phyloP scores from a whole-genome alignment of 225 moss, liverwort and hornwort genomes.

The Sphagnum tenellum region DNA sequence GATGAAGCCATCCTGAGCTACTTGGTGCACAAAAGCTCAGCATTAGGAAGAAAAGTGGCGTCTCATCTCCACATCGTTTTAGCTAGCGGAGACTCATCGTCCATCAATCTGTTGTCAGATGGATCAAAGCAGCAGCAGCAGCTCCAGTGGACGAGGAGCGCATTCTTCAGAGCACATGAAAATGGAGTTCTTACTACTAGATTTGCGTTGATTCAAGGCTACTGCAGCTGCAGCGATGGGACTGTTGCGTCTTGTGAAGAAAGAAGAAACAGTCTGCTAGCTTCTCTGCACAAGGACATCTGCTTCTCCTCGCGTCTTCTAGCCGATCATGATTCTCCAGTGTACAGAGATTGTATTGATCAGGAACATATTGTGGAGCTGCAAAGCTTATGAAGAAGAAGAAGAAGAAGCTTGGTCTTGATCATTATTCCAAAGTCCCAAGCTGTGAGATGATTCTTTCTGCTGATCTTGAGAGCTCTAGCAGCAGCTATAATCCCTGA shows the following conservation, averaged over 20 bases:
- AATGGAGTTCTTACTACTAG: neutral
- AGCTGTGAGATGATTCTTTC: too few species aligned
- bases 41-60: conserved; percentile 30
- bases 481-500: too few species aligned
- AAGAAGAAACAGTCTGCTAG: conserved; percentile 9
- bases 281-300: conserved; percentile 16
- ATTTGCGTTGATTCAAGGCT: conserved; percentile 33
- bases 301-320: conserved; percentile 4
- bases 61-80: conserved; percentile 25
- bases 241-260: conserved; percentile 1
- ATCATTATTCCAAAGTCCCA: too few species aligned
- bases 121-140: neutral
- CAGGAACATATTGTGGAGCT: too few species aligned
- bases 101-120: conserved; percentile 19
- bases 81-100: conserved; percentile 7
- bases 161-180: conserved; percentile 7
- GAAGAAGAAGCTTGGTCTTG: too few species aligned
- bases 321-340: too few species aligned
- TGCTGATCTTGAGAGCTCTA: too few species aligned
- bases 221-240: neutral
- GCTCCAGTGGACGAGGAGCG: neutral
- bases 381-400: too few species aligned
- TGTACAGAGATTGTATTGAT: too few species aligned
- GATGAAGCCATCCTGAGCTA: conserved; percentile 23
- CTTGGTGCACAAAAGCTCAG: conserved; percentile 36